Evolutionary conservation across 306 rosid species (phyloP).

Genomic region (Castanea crenata): DNA sequence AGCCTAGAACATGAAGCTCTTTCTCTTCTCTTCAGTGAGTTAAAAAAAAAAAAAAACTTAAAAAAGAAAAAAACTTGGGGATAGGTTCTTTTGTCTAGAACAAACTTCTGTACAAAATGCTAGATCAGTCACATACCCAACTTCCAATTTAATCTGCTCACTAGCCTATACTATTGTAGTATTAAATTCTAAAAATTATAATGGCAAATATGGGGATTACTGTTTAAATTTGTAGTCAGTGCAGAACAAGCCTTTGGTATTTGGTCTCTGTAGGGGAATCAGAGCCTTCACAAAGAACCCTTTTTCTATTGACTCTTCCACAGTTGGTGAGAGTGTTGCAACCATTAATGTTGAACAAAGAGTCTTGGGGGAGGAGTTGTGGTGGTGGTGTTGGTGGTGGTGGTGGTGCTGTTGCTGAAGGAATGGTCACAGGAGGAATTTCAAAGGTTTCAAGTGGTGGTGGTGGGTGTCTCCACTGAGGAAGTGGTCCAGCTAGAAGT

Average conservation of each 20-base stretch:
- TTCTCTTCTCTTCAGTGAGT: slow-evolving; percentile 27
- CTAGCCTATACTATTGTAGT: slow-evolving; percentile 36
- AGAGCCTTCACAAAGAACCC: slow-evolving; percentile 59
- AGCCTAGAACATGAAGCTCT: slow-evolving; percentile 32
- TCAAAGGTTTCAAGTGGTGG: slow-evolving; percentile 88
- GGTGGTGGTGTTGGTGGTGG: slow-evolving; percentile 33
- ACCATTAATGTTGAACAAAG: slow-evolving; percentile 32
- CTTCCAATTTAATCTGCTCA: slow-evolving; percentile 25
- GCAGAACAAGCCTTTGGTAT: slow-evolving; percentile 69
- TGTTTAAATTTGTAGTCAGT: slow-evolving; percentile 41
- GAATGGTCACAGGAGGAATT: slow-evolving; percentile 87
- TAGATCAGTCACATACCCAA: slow-evolving; percentile 51
- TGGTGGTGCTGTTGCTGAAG: slow-evolving; percentile 49
- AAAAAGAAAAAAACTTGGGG: slow-evolving; percentile 20
- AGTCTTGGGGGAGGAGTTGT: slow-evolving; percentile 50
- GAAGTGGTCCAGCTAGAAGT: slow-evolving; percentile 93
- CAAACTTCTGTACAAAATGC: slow-evolving; percentile 62
- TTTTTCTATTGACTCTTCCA: slow-evolving; percentile 61
- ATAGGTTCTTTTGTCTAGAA: slow-evolving; percentile 32
- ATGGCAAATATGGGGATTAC: slow-evolving; percentile 28
- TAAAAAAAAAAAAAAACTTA: slow-evolving; percentile 37
- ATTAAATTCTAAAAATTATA: slow-evolving; percentile 29
- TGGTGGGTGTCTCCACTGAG: slow-evolving; percentile 99
- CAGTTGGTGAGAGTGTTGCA: slow-evolving; percentile 41
- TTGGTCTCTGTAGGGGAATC: slow-evolving; percentile 66